Conservation (phyloP, 495 filamentous ascomycete genomes). For the Lineolata rhizophorae region DNA sequence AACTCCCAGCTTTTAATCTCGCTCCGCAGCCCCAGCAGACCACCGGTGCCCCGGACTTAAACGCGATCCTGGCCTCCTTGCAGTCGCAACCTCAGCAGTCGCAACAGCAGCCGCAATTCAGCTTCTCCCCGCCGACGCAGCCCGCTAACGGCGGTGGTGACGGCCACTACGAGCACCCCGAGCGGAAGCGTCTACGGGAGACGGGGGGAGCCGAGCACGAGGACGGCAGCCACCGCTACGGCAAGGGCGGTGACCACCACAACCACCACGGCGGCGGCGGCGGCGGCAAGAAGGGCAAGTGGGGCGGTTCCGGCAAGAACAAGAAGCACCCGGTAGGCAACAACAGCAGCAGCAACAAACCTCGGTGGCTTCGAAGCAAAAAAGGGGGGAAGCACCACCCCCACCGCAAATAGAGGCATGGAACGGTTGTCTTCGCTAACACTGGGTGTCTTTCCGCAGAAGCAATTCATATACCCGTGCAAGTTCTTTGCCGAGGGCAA, state of each 20-base stretch:
- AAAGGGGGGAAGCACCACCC: constrained; percentile 4
- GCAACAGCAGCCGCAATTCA: not conserved
- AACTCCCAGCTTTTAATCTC: not conserved
- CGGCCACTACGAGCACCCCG: constrained; percentile 1
- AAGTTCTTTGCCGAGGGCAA: constrained; percentile 57
- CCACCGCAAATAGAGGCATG: too few species aligned
- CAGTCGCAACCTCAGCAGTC: not conserved
- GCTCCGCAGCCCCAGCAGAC: not conserved
- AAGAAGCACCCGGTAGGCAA: constrained; percentile 3
- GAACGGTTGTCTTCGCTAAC: too few species aligned
- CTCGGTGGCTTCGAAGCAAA: constrained; percentile 7
- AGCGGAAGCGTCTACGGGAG: constrained; percentile 3
- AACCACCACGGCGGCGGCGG: not conserved
- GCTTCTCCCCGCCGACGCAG: constrained; percentile 1
- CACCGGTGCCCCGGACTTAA: not conserved
- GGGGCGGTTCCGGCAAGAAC: constrained; percentile 1
- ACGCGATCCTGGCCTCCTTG: not conserved
- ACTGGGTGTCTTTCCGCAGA: too few species aligned
- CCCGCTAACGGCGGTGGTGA: constrained; percentile 5
- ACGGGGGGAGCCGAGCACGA: not conserved
- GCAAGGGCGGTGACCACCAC: too few species aligned
- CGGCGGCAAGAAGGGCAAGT: constrained; percentile 1
- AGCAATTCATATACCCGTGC: constrained; percentile 30
- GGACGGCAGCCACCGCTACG: too few species aligned
- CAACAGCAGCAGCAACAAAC: too few species aligned